Conservation (phyloP, 1,139 yeast species). For the Geotrichum siamense region DNA sequence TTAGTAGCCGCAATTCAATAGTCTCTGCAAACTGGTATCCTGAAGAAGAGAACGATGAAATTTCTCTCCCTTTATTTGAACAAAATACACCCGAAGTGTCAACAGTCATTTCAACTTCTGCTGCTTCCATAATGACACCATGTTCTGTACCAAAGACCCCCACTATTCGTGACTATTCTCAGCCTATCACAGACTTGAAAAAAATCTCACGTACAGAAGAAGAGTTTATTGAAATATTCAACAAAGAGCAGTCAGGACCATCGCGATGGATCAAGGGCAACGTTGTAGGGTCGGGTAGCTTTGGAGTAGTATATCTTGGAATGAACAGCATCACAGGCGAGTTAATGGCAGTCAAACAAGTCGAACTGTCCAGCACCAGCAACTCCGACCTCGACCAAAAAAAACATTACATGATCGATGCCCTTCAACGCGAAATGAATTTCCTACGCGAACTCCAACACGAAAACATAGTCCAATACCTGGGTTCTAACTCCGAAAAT, state of each 20-base stretch:
- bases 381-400: constrained; percentile 37
- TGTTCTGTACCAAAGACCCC: too few relatives aligned
- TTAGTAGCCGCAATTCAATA: constrained; percentile 31
- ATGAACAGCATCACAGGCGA: constrained; percentile 91
- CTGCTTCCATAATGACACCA: too few relatives aligned
- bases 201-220: constrained; percentile 25
- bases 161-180: too few relatives aligned
- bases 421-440: constrained; percentile 77
- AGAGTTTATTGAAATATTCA: constrained; percentile 37
- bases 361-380: constrained; percentile 49
- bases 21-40: constrained; percentile 24
- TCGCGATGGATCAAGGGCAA: constrained; percentile 90
- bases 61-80: constrained; percentile 29
- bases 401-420: constrained; percentile 66
- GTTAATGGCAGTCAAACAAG: constrained; percentile 94
- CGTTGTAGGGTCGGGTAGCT: constrained; percentile 88
- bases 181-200: too few relatives aligned
- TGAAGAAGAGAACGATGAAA: constrained; percentile 29
- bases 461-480: constrained; percentile 84
- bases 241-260: constrained; percentile 44
- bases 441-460: constrained; percentile 75
- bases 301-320: constrained; percentile 89
- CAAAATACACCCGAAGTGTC: constrained; percentile 8
- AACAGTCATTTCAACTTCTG: constrained; percentile 4
- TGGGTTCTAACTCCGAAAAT: constrained; percentile 73